Evolutionary conservation across 2,329 filamentous ascomycete genomes (phyloP).

Genomic region (Colletotrichum incanum): DNA sequence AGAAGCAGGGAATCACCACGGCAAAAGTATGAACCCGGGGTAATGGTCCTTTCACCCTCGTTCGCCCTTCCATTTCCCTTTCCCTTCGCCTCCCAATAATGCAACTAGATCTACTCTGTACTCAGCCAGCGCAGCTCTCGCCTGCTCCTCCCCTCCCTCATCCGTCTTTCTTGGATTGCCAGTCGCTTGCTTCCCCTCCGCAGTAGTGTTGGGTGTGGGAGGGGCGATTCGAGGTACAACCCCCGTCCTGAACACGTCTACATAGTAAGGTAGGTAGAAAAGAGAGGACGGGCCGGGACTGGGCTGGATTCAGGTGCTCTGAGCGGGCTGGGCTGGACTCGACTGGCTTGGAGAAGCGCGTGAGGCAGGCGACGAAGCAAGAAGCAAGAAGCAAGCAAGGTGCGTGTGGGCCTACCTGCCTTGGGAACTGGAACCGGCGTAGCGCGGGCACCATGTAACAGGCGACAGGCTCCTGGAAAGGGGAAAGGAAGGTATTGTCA

Average conservation of each 20-base stretch:
- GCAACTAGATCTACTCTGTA: not conserved
- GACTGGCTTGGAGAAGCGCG: slow-evolving; percentile 6
- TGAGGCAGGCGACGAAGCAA: not conserved
- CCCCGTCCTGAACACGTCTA: slow-evolving; percentile 5
- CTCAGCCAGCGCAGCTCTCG: not conserved
- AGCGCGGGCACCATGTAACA: not conserved
- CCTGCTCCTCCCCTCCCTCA: not conserved
- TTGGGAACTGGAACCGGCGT: slow-evolving; percentile 9
- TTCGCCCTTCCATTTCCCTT: not conserved
- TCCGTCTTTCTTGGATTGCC: not conserved
- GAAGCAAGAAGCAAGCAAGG: slow-evolving; percentile 1
- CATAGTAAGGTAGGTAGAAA: slow-evolving; percentile 14
- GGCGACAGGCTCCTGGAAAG: not conserved
- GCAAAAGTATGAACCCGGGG: not conserved
- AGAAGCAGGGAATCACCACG: slow-evolving; percentile 23
- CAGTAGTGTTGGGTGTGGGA: slow-evolving; percentile 9
- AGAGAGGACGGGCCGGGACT: slow-evolving; percentile 9
- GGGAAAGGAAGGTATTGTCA: not conserved
- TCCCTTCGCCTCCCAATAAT: not conserved
- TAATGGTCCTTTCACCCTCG: not conserved
- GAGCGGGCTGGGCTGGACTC: slow-evolving; percentile 5
- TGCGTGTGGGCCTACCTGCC: slow-evolving; percentile 11
- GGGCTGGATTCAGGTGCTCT: slow-evolving; percentile 9
- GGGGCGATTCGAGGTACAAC: not conserved
- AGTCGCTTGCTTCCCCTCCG: not conserved